These are phyloP conservation scores for Lachancea dasiensis DNA, from an alignment of 805 yeast genomes.

Conservation along the genomic window DNA sequence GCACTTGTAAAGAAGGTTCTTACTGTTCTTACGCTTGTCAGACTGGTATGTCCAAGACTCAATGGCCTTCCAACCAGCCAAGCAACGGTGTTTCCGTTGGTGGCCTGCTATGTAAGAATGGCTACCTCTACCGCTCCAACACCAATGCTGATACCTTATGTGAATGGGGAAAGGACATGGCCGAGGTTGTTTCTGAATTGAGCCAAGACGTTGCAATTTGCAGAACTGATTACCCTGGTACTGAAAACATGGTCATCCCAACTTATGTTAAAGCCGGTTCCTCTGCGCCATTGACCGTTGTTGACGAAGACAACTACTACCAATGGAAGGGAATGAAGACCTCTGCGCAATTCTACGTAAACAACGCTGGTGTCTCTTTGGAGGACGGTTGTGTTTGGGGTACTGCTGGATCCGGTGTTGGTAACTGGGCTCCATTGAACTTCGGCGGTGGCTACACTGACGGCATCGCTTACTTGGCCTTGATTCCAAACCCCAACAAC, in stretches of 20 bases:
- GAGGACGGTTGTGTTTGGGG: constrained; percentile 75
- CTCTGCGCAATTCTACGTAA: constrained; percentile 69
- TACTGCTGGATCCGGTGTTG: constrained; percentile 47
- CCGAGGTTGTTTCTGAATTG: constrained; percentile 48
- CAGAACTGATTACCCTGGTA: constrained; percentile 78
- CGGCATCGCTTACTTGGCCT: constrained; percentile 59
- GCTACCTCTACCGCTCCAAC: constrained; percentile 59
- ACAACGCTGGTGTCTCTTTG: constrained; percentile 66
- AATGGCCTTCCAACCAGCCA: constrained; percentile 69
- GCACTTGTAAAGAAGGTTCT: constrained; percentile 57
- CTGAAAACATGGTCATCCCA: constrained; percentile 75
- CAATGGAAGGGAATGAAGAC: constrained; percentile 58
- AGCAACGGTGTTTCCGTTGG: constrained; percentile 64
- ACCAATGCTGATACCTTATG: constrained; percentile 47
- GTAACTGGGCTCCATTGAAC: constrained; percentile 78
- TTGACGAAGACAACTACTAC: constrained; percentile 53
- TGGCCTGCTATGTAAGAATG: constrained; percentile 59
- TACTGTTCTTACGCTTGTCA: constrained; percentile 77
- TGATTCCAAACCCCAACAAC: constrained; percentile 78
- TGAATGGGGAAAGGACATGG: constrained; percentile 56
- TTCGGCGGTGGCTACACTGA: constrained; percentile 67
- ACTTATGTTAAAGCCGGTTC: constrained; percentile 49
- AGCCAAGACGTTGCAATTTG: constrained; percentile 55
- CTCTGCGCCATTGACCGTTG: constrained; percentile 48
- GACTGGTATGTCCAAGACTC: constrained; percentile 77